These are phyloP conservation scores for Diversispora eburnea DNA, from an alignment of 192 early-diverging fungal genomes.

Conservation along the genomic window DNA sequence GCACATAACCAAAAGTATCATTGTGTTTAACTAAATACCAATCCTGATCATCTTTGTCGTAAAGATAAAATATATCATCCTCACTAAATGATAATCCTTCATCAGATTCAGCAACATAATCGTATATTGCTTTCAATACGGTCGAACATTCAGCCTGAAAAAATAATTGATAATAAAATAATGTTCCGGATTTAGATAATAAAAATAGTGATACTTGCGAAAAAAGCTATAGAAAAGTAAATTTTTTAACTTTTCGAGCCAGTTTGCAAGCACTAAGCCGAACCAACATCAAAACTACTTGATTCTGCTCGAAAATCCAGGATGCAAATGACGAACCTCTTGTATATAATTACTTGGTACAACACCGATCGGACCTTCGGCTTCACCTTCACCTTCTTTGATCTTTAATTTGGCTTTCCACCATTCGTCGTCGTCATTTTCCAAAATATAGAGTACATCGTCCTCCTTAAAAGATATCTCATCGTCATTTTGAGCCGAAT, in stretches of 20 bases:
- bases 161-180: neutral
- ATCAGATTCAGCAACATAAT: constrained; percentile 75
- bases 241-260: neutral
- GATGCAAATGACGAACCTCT: constrained; percentile 25
- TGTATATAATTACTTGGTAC: constrained; percentile 91
- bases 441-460: constrained; percentile 81
- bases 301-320: neutral
- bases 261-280: neutral
- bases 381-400: constrained; percentile 17
- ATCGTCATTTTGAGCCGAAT: constrained; percentile 77
- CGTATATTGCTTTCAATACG: constrained; percentile 61
- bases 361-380: constrained; percentile 62
- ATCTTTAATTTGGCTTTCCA: constrained; percentile 76
- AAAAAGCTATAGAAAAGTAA: neutral
- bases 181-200: too few species aligned
- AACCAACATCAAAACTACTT: neutral
- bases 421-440: constrained; percentile 89
- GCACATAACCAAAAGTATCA: constrained; percentile 77
- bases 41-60: constrained; percentile 83
- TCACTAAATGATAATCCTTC: constrained; percentile 83
- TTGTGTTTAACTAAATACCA: constrained; percentile 84
- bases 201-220: too few species aligned
- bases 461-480: constrained; percentile 84
- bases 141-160: constrained; percentile 48
- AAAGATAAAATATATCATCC: constrained; percentile 67